Conservation (phyloP, 2,329 filamentous ascomycete genomes). For the Botrytis tulipae region DNA sequence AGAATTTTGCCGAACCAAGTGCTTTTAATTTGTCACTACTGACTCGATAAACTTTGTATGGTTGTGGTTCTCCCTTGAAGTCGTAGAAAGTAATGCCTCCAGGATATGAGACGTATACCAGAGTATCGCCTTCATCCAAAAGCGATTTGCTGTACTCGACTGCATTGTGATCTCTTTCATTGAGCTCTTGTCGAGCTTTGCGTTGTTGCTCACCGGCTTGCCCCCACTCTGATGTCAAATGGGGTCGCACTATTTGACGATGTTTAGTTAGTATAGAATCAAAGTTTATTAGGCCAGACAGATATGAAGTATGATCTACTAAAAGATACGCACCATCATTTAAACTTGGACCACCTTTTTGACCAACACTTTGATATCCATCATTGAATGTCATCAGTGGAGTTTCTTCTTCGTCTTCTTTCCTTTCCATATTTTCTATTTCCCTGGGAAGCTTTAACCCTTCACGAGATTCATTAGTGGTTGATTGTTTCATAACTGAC, state of each 20-base stretch:
- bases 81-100: conserved; percentile 37
- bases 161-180: conserved; percentile 24
- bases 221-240: background rate
- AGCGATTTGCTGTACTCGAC: conserved; percentile 28
- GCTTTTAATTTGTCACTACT: conserved; percentile 47
- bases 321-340: background rate
- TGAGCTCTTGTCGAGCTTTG: conserved; percentile 1
- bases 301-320: background rate
- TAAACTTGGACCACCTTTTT: background rate
- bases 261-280: background rate
- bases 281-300: background rate
- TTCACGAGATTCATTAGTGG: background rate
- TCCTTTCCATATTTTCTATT: background rate
- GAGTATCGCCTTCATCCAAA: conserved; percentile 43
- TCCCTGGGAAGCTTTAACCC: background rate
- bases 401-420: background rate
- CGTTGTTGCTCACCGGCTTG: background rate
- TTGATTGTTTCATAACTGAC: background rate
- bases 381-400: background rate
- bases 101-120: conserved; percentile 43
- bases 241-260: background rate
- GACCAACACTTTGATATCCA: background rate
- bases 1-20: conserved; percentile 49
- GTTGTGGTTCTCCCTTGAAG: conserved; percentile 31
- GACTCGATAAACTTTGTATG: conserved; percentile 44